Conservation (phyloP, 176 grass and related monocot genomes). For the Saccharum officinarum region DNA sequence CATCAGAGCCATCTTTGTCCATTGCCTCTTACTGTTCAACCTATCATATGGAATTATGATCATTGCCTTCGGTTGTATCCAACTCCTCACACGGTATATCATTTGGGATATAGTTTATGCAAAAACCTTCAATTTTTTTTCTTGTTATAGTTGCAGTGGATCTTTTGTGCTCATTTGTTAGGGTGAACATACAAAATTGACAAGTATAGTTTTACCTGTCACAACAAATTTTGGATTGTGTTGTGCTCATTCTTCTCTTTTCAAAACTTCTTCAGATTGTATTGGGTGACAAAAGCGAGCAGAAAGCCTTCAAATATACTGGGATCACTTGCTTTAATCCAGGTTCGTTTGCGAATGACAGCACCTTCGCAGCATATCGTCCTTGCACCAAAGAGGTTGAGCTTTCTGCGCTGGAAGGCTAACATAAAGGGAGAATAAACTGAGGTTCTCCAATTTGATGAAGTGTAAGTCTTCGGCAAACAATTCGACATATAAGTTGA, state of each 20-base stretch:
- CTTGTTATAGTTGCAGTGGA: constrained; percentile 10
- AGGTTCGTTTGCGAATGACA: constrained; percentile 85
- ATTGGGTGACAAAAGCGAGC: constrained; percentile 84
- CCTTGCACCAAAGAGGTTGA: constrained; percentile 95
- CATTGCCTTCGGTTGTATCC: constrained; percentile 93
- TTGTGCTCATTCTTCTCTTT: constrained; percentile 29
- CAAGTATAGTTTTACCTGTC: not conserved
- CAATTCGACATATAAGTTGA: not conserved
- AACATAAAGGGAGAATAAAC: constrained; percentile 19
- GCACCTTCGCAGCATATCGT: constrained; percentile 85
- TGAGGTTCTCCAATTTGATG: constrained; percentile 25
- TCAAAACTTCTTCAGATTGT: constrained; percentile 75
- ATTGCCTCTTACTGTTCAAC: constrained; percentile 89
- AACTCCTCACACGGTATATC: constrained; percentile 79
- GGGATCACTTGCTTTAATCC: constrained; percentile 98
- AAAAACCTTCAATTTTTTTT: not conserved
- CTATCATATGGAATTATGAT: constrained; percentile 99
- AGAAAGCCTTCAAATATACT: constrained; percentile 97
- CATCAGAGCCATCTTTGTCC: constrained; percentile 99
- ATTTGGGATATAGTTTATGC: constrained; percentile 20
- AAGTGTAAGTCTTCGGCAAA: not conserved
- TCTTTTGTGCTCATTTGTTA: constrained; percentile 27
- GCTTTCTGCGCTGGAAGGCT: constrained; percentile 83
- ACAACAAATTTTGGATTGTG: constrained; percentile 11
- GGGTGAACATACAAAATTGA: constrained; percentile 11